A percentile compares a stretch with the other conserved stretches of the same genome.
Evolutionary conservation across 306 rosid species (phyloP).

Genomic region (Dalbergia cochinchinensis): DNA sequence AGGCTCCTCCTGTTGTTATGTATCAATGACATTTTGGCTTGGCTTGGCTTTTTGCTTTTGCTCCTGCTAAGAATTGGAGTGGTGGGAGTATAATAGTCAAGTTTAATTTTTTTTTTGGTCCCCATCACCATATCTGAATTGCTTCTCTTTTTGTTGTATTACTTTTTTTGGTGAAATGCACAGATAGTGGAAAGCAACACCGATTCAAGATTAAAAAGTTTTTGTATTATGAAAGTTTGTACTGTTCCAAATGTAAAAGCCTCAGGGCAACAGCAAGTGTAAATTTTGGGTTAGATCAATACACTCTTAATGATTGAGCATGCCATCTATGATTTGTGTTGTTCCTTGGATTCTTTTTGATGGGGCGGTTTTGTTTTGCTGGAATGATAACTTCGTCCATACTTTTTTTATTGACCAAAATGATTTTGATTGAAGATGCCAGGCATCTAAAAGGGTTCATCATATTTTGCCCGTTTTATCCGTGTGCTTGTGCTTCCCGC

Average conservation of each 20-base stretch:
- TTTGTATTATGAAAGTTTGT: constrained; percentile 44
- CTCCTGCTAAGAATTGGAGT: too few relatives aligned
- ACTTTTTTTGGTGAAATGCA: constrained; percentile 43
- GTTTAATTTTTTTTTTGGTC: too few relatives aligned
- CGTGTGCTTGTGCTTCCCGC: not conserved
- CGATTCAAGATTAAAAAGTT: constrained; percentile 41
- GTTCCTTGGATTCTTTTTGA: constrained; percentile 9
- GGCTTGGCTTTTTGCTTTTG: not conserved
- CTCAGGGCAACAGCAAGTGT: constrained; percentile 58
- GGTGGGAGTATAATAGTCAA: too few relatives aligned
- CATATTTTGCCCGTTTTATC: constrained; percentile 29
- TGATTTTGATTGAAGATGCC: constrained; percentile 27
- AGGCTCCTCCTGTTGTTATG: constrained; percentile 80
- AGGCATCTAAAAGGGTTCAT: not conserved
- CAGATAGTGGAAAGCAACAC: constrained; percentile 37
- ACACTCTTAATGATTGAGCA: constrained; percentile 41
- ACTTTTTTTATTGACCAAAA: constrained; percentile 3
- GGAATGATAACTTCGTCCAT: constrained; percentile 17
- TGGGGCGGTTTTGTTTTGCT: constrained; percentile 8
- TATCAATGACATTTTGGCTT: constrained; percentile 60
- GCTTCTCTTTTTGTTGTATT: constrained; percentile 33
- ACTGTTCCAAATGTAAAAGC: constrained; percentile 55
- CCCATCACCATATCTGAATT: not conserved
- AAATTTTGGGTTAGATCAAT: constrained; percentile 58
- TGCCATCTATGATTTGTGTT: constrained; percentile 20